These are phyloP conservation scores for Amylocarpus encephaloides DNA, from an alignment of 2,329 filamentous ascomycete species.

Conservation along the genomic window DNA sequence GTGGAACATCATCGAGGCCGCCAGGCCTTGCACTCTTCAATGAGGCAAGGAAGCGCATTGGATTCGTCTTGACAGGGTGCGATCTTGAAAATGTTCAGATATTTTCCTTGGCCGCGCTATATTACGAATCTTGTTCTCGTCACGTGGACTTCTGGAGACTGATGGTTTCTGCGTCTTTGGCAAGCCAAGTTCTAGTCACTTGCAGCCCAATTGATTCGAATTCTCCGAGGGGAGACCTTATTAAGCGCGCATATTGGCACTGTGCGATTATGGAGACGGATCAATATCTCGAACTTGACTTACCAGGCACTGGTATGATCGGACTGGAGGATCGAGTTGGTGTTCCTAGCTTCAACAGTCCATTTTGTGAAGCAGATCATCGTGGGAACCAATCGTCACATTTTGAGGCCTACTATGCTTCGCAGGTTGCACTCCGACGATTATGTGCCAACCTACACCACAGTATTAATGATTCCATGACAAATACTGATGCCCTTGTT, in stretches of 20 bases:
- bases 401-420: constrained; percentile 53
- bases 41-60: constrained; percentile 53
- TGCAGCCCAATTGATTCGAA: constrained; percentile 42
- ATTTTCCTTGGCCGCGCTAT: constrained; percentile 48
- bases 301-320: constrained; percentile 49
- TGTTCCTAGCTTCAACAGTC: constrained; percentile 46
- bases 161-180: constrained; percentile 47
- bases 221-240: constrained; percentile 43
- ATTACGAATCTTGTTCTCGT: constrained; percentile 46
- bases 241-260: constrained; percentile 51
- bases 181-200: constrained; percentile 49
- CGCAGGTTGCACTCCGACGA: constrained; percentile 52
- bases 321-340: constrained; percentile 47
- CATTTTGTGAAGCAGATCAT: constrained; percentile 42
- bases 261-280: constrained; percentile 49
- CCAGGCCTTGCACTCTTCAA: constrained; percentile 56
- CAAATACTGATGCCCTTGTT: too few relatives aligned
- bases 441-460: constrained; percentile 48
- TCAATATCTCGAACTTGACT: constrained; percentile 51
- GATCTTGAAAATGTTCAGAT: constrained; percentile 55
- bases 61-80: constrained; percentile 48
- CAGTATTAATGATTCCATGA: constrained; percentile 37
- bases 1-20: constrained; percentile 42
- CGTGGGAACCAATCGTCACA: constrained; percentile 44
- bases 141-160: constrained; percentile 56